These are phyloP conservation scores for Blastobotrys serpentis DNA, from an alignment of 1,139 yeast species.

Conservation along the genomic window DNA sequence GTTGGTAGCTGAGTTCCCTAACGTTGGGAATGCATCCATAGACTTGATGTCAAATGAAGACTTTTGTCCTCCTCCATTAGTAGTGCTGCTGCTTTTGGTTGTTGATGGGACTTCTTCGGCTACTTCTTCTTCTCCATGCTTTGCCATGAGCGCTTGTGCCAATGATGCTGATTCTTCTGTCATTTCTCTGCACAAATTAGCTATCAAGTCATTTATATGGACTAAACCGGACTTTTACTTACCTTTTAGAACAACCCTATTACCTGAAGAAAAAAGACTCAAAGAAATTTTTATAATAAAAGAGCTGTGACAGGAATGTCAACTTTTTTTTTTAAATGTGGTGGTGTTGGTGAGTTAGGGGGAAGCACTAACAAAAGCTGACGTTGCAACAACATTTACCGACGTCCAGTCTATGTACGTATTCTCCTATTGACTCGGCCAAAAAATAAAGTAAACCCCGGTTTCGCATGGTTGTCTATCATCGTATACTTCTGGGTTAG, in stretches of 20 bases:
- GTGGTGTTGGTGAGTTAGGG: background rate
- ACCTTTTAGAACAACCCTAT: too few species aligned
- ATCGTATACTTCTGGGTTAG: too few species aligned
- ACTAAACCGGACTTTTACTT: too few species aligned
- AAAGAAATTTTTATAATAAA: too few species aligned
- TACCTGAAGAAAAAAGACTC: background rate
- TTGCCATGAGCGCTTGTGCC: background rate
- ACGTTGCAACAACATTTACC: background rate
- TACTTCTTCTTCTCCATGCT: background rate
- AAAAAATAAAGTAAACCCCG: too few species aligned
- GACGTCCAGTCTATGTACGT: too few species aligned
- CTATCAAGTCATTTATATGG: background rate
- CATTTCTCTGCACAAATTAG: background rate
- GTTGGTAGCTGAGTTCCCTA: conserved; percentile 44
- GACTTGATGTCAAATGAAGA: conserved; percentile 29
- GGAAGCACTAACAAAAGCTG: background rate
- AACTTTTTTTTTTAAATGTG: background rate
- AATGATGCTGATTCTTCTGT: background rate
- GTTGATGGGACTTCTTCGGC: background rate
- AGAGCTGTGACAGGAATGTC: too few species aligned
- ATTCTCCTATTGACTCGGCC: too few species aligned
- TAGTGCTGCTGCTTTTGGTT: background rate
- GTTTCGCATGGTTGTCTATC: background rate
- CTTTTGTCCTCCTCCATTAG: conserved; percentile 9
- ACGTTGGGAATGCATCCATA: conserved; percentile 63